These are phyloP conservation scores for Rhizophora mangle DNA, from an alignment of 345 rosid genomes.

Conservation along the genomic window DNA sequence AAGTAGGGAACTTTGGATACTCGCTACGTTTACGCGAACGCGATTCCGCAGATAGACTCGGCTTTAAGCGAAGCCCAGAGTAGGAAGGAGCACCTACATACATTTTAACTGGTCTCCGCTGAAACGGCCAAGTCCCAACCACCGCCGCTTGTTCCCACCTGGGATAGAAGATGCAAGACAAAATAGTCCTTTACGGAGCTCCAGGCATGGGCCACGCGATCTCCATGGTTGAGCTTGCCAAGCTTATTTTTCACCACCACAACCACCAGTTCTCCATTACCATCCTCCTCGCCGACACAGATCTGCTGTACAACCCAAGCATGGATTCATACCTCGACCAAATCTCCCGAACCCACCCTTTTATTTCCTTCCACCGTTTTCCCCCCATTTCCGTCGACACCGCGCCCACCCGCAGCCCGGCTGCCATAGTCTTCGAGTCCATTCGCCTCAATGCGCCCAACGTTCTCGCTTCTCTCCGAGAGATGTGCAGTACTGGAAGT, in stretches of 20 bases:
- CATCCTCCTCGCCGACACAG: slow-evolving; percentile 12
- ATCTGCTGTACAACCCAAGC: not conserved
- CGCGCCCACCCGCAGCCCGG: slow-evolving; percentile 3
- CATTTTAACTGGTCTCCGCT: too few relatives aligned
- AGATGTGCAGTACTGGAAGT: slow-evolving; percentile 4
- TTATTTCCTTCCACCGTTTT: slow-evolving; percentile 15
- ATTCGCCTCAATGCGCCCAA: slow-evolving; percentile 11
- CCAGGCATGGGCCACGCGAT: slow-evolving; percentile 17
- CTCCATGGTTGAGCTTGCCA: slow-evolving; percentile 26
- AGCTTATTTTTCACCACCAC: slow-evolving; percentile 20
- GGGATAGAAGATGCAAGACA: slow-evolving; percentile 12
- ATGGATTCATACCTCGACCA: slow-evolving; percentile 11
- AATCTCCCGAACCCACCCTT: slow-evolving; percentile 1
- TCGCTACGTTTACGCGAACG: too few relatives aligned
- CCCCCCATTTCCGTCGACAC: slow-evolving; percentile 12
- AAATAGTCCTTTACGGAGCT: slow-evolving; percentile 13
- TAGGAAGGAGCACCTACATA: too few relatives aligned
- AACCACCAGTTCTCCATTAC: not conserved
- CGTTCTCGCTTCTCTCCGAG: slow-evolving; percentile 11
- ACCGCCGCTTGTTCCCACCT: not conserved
- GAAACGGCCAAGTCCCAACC: too few relatives aligned
- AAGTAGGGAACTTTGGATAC: too few relatives aligned
- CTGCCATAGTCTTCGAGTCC: slow-evolving; percentile 14
- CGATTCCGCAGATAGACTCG: too few relatives aligned
- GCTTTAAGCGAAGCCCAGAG: too few relatives aligned